Conservation (phyloP, 192 early-diverging fungal species). For the Powellomyces hirtus region DNA sequence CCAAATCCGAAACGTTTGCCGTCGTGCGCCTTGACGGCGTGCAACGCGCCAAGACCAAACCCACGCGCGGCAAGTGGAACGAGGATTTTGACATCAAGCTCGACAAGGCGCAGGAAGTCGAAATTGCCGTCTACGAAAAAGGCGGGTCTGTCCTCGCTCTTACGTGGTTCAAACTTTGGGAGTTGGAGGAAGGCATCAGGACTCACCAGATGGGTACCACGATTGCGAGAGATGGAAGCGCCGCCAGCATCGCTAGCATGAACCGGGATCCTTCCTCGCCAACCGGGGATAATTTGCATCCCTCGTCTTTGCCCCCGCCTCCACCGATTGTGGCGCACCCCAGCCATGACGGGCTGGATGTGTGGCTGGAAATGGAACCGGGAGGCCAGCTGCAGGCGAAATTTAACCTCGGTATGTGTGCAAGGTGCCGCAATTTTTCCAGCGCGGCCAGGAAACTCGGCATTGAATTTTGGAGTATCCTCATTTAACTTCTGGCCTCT, state of each 20-base stretch:
- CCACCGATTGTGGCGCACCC: not conserved
- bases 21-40: slow-evolving; percentile 84
- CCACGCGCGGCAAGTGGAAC: slow-evolving; percentile 66
- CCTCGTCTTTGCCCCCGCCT: not conserved
- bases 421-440: too few species aligned
- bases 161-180: slow-evolving; percentile 91
- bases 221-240: slow-evolving; percentile 11
- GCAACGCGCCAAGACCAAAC: slow-evolving; percentile 69
- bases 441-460: too few species aligned
- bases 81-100: slow-evolving; percentile 86
- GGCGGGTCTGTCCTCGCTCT: slow-evolving; percentile 72
- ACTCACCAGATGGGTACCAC: not conserved
- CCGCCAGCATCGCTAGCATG: slow-evolving; percentile 32
- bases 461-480: too few species aligned
- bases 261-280: not conserved
- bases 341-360: slow-evolving; percentile 42
- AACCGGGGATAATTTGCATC: not conserved
- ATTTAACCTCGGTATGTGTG: slow-evolving; percentile 33
- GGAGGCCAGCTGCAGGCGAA: slow-evolving; percentile 81
- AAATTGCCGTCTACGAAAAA: slow-evolving; percentile 87
- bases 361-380: slow-evolving; percentile 93
- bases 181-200: slow-evolving; percentile 80
- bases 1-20: slow-evolving; percentile 65
- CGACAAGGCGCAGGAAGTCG: slow-evolving; percentile 86
- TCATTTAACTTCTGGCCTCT: too few species aligned